Evolutionary conservation across 306 rosid species (phyloP), one percentile per base, ranked within the genome.

Genomic region (Prunus salicina): DNA sequence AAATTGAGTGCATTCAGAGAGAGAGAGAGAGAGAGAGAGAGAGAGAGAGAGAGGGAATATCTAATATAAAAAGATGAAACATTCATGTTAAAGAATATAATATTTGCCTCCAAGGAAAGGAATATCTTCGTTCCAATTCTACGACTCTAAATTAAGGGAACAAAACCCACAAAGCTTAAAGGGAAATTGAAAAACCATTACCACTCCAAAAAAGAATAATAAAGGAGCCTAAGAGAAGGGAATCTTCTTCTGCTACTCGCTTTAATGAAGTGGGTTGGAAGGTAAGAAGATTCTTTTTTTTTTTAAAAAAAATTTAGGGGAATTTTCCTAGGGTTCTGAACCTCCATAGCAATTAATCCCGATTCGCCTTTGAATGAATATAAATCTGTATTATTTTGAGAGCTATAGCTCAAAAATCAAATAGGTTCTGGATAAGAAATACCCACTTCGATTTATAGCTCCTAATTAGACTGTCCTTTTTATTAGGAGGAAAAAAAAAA

Each of bases 61-160:
- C 91, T 90, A 81, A 85, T 90, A 15, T 27, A 81, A 84, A 38
- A 82, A 87, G 64, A 70, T 19, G 75, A 82, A 86, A 94, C 95
- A 94, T 86, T 90, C 91, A 89, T 74, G 68, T 55, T 78, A 78
- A 84, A 80, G 91, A 89, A 88, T 83, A 86, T 76, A 86, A 88
- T 83, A 92, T 87, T 86, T 66, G 70, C 57, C 86, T 60, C 74
- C 78, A 88, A 91, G 97, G 81, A 85, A 74, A 91, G 77, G 99
- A 92, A 93, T 96, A 92, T 96, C 98, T 91, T 82, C 89, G 87
- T 92, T 88, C 89, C 91, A 92, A 89, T 88, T 89, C 96, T 86
- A 84, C 87, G 97, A 86, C 92, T 92, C 91, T 87, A 86, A 92
- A 86, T 90, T 78, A 91, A 95, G 96, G 90, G 93, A 88, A 83